These are phyloP conservation scores for Pythium utonaiense DNA, from an alignment of 352 stramenopile genomes.

Conservation along the genomic window DNA sequence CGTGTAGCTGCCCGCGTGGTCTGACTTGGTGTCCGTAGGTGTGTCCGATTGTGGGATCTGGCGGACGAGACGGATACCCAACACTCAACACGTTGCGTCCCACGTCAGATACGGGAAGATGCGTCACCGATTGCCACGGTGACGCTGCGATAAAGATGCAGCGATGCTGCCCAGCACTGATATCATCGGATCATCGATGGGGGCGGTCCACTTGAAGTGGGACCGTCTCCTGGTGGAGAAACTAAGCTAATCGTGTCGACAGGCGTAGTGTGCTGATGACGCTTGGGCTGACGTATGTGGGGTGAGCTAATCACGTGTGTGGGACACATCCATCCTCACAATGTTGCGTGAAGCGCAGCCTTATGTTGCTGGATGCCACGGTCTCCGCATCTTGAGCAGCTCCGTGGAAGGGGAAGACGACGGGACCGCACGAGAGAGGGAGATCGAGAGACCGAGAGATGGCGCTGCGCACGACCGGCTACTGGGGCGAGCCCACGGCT, in stretches of 20 bases:
- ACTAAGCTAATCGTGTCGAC: neutral
- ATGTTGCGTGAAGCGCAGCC: neutral
- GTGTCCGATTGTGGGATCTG: neutral
- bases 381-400: neutral
- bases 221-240: neutral
- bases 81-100: neutral
- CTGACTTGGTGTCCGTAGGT: neutral
- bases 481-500: constrained; percentile 68
- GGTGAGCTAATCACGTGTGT: neutral
- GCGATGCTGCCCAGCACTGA: neutral
- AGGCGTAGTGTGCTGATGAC: too few relatives aligned
- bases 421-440: neutral
- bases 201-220: neutral
- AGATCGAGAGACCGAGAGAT: neutral
- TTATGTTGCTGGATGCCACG: neutral
- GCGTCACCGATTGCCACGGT: neutral
- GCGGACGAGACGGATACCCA: neutral
- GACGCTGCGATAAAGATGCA: neutral
- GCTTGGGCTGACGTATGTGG: neutral
- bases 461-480: constrained; percentile 23
- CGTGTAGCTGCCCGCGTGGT: neutral
- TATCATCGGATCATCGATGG: too few relatives aligned
- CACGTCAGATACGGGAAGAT: neutral
- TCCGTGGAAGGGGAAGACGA: neutral
- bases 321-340: neutral